phyloP scores from a whole-genome alignment of 139 green algal genomes.

The Auxenochlorella pyrenoidosa region DNA sequence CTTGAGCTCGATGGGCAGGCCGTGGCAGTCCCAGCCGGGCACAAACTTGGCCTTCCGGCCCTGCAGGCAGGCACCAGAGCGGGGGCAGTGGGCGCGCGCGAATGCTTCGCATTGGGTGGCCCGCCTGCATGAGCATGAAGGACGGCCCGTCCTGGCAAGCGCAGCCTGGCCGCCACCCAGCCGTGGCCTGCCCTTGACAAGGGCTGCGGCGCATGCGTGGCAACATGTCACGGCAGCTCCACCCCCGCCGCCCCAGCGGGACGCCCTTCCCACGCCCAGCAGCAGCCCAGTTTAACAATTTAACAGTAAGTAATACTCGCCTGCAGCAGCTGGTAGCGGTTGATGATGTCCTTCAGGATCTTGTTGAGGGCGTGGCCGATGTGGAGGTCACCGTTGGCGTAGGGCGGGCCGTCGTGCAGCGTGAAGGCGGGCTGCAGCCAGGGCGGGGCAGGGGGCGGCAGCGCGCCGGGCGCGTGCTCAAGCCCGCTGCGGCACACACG shows the following conservation, averaged over 20 bases:
- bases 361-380: conserved; percentile 99
- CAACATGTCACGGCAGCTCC: too few species aligned
- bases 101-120: too few species aligned
- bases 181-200: neutral
- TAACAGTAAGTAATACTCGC: neutral
- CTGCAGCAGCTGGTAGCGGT: conserved; percentile 68
- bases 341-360: conserved; percentile 97
- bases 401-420: conserved; percentile 98
- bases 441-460: neutral
- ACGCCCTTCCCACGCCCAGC: neutral
- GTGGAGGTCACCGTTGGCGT: conserved; percentile 99
- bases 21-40: conserved; percentile 98
- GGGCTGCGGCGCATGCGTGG: too few species aligned
- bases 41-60: conserved; percentile 84
- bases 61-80: conserved; percentile 57
- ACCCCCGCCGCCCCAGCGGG: too few species aligned
- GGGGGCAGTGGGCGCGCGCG: too few species aligned
- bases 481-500: too few species aligned
- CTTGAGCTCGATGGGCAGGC: conserved; percentile 99
- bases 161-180: neutral
- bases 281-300: neutral
- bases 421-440: conserved; percentile 81
- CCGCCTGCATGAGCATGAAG: too few species aligned
- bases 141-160: neutral
- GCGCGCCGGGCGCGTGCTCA: neutral